phyloP scores from a whole-genome alignment of 1,139 yeast species.

The Saccharomyces hybrid region DNA sequence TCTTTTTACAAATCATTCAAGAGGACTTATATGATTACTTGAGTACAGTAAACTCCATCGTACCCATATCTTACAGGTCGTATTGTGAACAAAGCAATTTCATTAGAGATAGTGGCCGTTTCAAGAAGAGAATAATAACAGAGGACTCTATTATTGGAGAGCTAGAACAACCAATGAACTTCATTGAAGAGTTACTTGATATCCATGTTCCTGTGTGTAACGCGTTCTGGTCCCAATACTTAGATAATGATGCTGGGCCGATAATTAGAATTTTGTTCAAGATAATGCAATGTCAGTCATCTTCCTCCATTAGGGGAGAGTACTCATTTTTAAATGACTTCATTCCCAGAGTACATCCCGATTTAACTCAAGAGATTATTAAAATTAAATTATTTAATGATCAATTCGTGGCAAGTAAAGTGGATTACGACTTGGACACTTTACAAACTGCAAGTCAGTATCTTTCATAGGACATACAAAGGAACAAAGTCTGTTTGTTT shows the following conservation, averaged over 20 bases:
- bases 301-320: slow-evolving; percentile 10
- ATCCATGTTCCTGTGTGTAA: slow-evolving; percentile 18
- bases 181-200: slow-evolving; percentile 14
- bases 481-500: neutral
- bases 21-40: slow-evolving; percentile 17
- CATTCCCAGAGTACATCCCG: slow-evolving; percentile 12
- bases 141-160: neutral
- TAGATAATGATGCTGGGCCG: slow-evolving; percentile 10
- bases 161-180: slow-evolving; percentile 4
- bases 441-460: slow-evolving; percentile 16
- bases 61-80: slow-evolving; percentile 14
- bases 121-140: slow-evolving; percentile 3
- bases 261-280: slow-evolving; percentile 10
- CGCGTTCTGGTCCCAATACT: slow-evolving; percentile 16
- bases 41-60: slow-evolving; percentile 14
- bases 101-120: slow-evolving; percentile 9
- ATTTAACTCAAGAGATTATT: slow-evolving; percentile 11
- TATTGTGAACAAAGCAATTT: slow-evolving; percentile 13
- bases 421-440: slow-evolving; percentile 18
- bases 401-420: slow-evolving; percentile 16
- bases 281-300: slow-evolving; percentile 13
- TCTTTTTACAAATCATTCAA: slow-evolving; percentile 9
- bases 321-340: slow-evolving; percentile 13
- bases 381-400: slow-evolving; percentile 15
- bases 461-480: neutral